Conservation (phyloP, 2,329 filamentous ascomycete genomes). For the Xylariaceae sp. region DNA sequence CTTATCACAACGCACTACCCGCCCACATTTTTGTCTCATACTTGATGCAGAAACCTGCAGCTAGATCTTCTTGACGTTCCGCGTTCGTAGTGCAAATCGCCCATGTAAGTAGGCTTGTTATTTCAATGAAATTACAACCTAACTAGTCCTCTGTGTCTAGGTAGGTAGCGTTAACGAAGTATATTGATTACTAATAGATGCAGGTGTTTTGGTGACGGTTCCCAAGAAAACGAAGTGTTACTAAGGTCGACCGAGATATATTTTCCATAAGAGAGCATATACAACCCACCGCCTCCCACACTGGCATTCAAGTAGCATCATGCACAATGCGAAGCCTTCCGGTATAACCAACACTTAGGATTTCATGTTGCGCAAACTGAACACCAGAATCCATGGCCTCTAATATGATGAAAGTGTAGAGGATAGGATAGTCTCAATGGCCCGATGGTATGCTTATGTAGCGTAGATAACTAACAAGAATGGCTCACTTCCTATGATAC, state of each 20-base stretch:
- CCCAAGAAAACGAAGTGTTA: background rate
- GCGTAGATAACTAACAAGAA: too few species aligned
- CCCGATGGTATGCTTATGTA: too few species aligned
- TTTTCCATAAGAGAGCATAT: background rate
- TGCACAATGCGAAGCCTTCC: too few species aligned
- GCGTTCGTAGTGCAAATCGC: background rate
- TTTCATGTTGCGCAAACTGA: too few species aligned
- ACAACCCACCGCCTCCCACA: too few species aligned
- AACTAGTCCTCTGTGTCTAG: background rate
- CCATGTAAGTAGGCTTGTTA: background rate
- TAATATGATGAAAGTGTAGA: too few species aligned
- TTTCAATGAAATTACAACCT: background rate
- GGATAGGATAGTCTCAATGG: too few species aligned
- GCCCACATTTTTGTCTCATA: background rate
- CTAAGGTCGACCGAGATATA: background rate
- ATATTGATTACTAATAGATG: background rate
- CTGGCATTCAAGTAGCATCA: too few species aligned
- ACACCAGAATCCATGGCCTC: too few species aligned
- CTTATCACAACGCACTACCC: background rate
- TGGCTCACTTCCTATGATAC: too few species aligned
- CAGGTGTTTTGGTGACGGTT: background rate
- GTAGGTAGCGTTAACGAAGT: background rate
- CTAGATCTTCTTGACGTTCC: background rate
- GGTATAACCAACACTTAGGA: too few species aligned
- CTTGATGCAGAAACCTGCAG: too few species aligned